Evolutionary conservation across 129 eudicot genomes (phyloP).

Genomic region (Flaveria ramosissima): DNA sequence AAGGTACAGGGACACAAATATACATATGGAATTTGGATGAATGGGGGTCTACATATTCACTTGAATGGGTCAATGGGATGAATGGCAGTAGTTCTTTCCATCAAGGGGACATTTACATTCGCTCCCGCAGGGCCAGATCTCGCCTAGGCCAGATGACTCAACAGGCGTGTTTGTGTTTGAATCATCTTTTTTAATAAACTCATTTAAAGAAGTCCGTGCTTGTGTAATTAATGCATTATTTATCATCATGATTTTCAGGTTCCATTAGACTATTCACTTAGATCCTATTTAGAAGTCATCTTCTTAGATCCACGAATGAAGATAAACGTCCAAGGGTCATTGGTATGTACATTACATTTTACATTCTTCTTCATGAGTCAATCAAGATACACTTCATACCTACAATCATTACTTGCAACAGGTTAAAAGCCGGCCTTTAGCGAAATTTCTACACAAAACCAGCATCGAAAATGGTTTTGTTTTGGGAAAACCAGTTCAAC

Average conservation of each 20-base stretch:
- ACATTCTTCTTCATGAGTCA: conserved; percentile 10
- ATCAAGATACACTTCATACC: neutral
- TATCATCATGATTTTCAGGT: conserved; percentile 46
- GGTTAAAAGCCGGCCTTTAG: conserved; percentile 71
- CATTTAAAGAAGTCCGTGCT: neutral
- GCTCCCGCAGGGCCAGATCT: conserved; percentile 56
- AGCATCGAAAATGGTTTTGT: conserved; percentile 47
- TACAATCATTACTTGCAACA: conserved; percentile 23
- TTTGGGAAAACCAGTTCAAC: conserved; percentile 55
- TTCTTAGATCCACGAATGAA: conserved; percentile 78
- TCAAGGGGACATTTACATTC: conserved; percentile 49
- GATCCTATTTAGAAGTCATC: conserved; percentile 66
- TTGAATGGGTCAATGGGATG: conserved; percentile 55
- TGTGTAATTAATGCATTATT: neutral
- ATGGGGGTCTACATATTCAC: conserved; percentile 64
- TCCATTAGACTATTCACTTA: conserved; percentile 60
- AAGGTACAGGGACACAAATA: conserved; percentile 71
- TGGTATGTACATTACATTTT: conserved; percentile 37
- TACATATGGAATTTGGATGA: conserved; percentile 73
- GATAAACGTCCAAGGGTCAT: conserved; percentile 70
- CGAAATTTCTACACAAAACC: conserved; percentile 61
- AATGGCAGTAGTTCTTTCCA: conserved; percentile 60
- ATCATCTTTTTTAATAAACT: neutral
- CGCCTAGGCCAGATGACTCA: conserved; percentile 67
- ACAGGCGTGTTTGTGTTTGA: conserved; percentile 30